Base-by-base conservation (phyloP, 257 asterid genomes). In the Primulina huaijiensis region DNA sequence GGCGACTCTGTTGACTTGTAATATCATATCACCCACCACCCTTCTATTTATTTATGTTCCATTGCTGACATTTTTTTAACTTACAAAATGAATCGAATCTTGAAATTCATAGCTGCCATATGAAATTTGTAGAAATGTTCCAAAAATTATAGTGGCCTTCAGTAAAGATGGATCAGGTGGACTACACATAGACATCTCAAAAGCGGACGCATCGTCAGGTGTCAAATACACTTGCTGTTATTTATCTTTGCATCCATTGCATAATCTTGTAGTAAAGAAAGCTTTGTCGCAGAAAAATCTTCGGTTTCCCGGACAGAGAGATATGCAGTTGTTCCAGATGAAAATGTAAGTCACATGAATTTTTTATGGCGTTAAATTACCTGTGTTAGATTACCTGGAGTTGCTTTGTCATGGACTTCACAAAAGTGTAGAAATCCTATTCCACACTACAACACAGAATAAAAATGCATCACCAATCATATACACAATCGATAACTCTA, bases 261-360 rank as follows among this genome's bases (percentile, higher is more conserved):
- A 10, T 30, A 35, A 56, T 68, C 68, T 60, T 46, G 9, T 19
- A 55, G n/a, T 21, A 56, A 63, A 58, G 60, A 2, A 23, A n/a
- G 59, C 60, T 74, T 77, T 56, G 46, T 30, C 3, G 35, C 37
- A 60, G 99, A 85, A 34, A 90, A 84, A 79, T 67, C 82, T 68
- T 82, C 79, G 95, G 87, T 86, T 63, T 83, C 97, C n/a, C 99
- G 95, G 0, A 80, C 92, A 14, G 91, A 89, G 79, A 89, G 95
- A 91, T 90, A 93, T 65, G 97, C 97, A 33, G 88, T 93, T 63
- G 99, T 93, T 59, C 99, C 99, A n/a, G 83, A 77, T 72, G 95
- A 93, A 70, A 86, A 85, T 23, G 99, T 88, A 83, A 73, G 98
- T 16, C 8, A 4, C 20, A 5, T 50, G 20, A 50, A 50, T 50